Evolutionary conservation across 371 early-diverging fungal species (phyloP).

Genomic region (Rhizopus arrhizus): DNA sequence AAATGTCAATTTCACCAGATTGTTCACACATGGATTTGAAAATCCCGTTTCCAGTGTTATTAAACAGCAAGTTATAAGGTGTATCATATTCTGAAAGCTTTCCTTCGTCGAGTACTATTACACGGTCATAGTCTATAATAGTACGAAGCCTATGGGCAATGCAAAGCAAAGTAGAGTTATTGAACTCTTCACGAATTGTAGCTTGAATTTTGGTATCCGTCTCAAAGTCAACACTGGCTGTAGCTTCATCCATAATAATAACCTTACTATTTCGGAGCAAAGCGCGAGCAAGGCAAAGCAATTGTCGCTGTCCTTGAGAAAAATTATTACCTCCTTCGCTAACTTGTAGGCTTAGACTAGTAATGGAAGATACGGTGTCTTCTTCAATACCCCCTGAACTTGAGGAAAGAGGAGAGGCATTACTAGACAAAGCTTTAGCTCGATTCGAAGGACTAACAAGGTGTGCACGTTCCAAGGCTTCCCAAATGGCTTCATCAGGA

Average conservation of each 20-base stretch:
- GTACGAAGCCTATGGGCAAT: constrained; percentile 86
- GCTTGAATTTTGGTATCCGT: constrained; percentile 79
- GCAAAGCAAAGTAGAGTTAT: constrained; percentile 67
- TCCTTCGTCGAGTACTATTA: constrained; percentile 85
- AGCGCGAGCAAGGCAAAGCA: constrained; percentile 86
- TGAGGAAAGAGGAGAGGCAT: constrained; percentile 7
- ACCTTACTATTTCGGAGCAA: constrained; percentile 72
- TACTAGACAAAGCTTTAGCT: neutral
- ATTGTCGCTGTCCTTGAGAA: constrained; percentile 87
- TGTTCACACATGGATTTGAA: constrained; percentile 72
- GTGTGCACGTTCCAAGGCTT: constrained; percentile 59
- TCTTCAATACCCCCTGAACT: constrained; percentile 37
- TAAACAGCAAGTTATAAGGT: constrained; percentile 59
- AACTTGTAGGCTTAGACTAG: constrained; percentile 63
- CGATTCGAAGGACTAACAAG: constrained; percentile 28
- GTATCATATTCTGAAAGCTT: constrained; percentile 76
- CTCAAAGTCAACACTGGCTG: constrained; percentile 78
- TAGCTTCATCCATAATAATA: constrained; percentile 90
- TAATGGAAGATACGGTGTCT: constrained; percentile 40
- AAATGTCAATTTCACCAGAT: constrained; percentile 60
- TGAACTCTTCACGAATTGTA: constrained; percentile 77
- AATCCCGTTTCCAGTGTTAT: constrained; percentile 43
- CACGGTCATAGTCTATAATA: constrained; percentile 86
- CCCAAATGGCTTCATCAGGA: constrained; percentile 73
- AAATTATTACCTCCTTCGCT: constrained; percentile 79